phyloP scores from a whole-genome alignment of 129 eudicot genomes.

The Artemisia tridentata region DNA sequence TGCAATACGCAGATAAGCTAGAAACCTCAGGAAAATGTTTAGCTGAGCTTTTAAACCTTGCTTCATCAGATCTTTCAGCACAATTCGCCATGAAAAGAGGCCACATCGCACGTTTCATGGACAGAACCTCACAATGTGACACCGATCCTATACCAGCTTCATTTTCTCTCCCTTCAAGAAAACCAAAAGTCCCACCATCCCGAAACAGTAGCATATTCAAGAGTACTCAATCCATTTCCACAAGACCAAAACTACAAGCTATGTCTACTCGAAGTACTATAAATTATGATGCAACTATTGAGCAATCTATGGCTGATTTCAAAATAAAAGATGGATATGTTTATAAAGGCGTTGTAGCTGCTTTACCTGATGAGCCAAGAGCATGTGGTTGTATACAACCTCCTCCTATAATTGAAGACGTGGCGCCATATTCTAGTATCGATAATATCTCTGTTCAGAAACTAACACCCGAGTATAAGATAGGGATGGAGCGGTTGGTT shows the following conservation, averaged over 20 bases:
- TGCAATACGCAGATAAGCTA: conserved; percentile 71
- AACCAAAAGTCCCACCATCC: conserved; percentile 37
- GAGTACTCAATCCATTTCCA: conserved; percentile 31
- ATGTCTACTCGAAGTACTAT: conserved; percentile 37
- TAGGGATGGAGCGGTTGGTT: conserved; percentile 64
- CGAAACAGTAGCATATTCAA: conserved; percentile 43
- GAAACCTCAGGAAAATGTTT: conserved; percentile 67
- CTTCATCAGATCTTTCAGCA: conserved; percentile 49
- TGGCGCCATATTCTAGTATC: conserved; percentile 65
- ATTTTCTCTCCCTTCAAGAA: conserved; percentile 41
- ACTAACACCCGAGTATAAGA: conserved; percentile 75
- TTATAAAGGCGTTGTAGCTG: conserved; percentile 74
- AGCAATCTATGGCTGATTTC: conserved; percentile 68
- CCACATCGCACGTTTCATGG: conserved; percentile 71
- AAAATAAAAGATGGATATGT: conserved; percentile 70
- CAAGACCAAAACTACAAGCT: conserved; percentile 47
- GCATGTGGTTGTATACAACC: conserved; percentile 78
- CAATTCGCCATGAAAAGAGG: conserved; percentile 81
- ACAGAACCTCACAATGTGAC: conserved; percentile 46
- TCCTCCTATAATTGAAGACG: conserved; percentile 59
- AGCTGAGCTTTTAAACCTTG: conserved; percentile 60
- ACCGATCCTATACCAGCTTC: conserved; percentile 55
- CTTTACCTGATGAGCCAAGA: conserved; percentile 68
- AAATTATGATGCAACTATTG: conserved; percentile 48
- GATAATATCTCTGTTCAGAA: conserved; percentile 69